phyloP scores from a whole-genome alignment of 345 rosid genomes.

The Hibiscus trionum region DNA sequence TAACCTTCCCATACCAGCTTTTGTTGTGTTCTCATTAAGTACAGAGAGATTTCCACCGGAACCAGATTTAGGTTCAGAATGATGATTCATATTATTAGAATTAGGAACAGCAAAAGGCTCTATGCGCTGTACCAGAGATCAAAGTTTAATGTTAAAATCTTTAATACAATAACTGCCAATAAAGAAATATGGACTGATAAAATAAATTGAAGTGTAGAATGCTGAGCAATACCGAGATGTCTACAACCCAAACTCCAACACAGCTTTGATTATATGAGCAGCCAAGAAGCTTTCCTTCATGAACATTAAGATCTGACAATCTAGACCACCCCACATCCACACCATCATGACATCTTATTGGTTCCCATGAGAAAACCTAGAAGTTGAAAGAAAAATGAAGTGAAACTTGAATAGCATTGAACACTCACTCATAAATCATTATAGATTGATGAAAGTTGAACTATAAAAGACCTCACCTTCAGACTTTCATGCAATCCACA shows the following conservation, averaged over 20 bases:
- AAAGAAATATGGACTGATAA: constrained; percentile 8
- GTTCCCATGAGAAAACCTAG: constrained; percentile 97
- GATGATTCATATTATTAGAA: constrained; percentile 36
- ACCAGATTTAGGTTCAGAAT: constrained; percentile 50
- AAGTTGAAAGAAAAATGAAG: constrained; percentile 15
- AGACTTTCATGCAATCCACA: constrained; percentile 94
- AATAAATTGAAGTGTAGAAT: constrained; percentile 4
- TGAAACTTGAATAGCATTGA: constrained; percentile 9
- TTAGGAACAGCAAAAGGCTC: constrained; percentile 62
- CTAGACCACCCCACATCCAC: constrained; percentile 99
- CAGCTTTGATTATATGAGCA: constrained; percentile 97
- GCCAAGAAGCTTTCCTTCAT: constrained; percentile 96
- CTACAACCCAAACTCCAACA: constrained; percentile 98
- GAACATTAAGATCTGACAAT: constrained; percentile 89
- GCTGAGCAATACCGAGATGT: constrained; percentile 63
- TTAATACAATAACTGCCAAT: constrained; percentile 18
- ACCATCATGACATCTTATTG: constrained; percentile 72
- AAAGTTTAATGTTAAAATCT: constrained; percentile 13
- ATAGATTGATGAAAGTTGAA: not conserved
- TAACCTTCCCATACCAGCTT: constrained; percentile 44
- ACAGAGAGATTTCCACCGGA: constrained; percentile 47
- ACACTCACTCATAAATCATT: not conserved
- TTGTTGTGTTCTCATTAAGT: constrained; percentile 50
- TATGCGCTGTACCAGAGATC: constrained; percentile 42
- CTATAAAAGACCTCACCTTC: constrained; percentile 41